Percentiles rank a stretch among this genome's conserved stretches.
phyloP scores from a whole-genome alignment of 176 grass and related monocot genomes.

The Zoysia pacifica region DNA sequence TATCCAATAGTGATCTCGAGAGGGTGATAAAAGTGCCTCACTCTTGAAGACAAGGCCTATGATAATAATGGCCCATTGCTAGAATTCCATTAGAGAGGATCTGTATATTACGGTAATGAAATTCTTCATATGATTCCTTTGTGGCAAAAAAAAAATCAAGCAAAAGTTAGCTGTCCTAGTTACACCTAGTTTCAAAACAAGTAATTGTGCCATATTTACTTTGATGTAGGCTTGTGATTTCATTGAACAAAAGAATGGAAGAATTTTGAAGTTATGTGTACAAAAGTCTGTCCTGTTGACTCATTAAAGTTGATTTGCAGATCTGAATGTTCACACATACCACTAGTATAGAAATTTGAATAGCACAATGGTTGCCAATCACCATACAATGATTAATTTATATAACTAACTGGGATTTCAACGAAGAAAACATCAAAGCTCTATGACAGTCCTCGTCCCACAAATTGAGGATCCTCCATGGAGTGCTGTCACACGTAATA shows the following conservation, averaged over 20 bases:
- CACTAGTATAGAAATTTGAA: background rate
- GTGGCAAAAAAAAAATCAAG: background rate
- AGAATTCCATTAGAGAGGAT: background rate
- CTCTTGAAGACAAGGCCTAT: background rate
- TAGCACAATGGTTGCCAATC: background rate
- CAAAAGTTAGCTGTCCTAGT: background rate
- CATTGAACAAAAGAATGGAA: background rate
- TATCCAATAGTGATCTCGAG: slow-evolving; percentile 1
- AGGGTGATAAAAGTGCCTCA: background rate
- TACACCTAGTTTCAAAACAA: slow-evolving; percentile 4
- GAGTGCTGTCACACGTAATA: background rate
- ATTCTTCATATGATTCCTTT: background rate
- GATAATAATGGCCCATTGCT: background rate
- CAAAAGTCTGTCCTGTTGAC: background rate
- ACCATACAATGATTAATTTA: background rate
- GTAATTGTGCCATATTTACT: background rate
- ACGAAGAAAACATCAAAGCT: slow-evolving; percentile 6
- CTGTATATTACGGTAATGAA: background rate
- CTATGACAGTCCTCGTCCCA: background rate
- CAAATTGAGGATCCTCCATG: background rate
- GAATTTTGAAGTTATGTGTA: background rate
- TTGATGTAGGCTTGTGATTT: background rate
- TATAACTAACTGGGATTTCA: slow-evolving; percentile 18
- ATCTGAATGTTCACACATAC: slow-evolving; percentile 18
- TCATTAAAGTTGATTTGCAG: background rate